Evolutionary conservation across 2,329 filamentous ascomycete genomes (phyloP).

Genomic region (Fusarium siculi): DNA sequence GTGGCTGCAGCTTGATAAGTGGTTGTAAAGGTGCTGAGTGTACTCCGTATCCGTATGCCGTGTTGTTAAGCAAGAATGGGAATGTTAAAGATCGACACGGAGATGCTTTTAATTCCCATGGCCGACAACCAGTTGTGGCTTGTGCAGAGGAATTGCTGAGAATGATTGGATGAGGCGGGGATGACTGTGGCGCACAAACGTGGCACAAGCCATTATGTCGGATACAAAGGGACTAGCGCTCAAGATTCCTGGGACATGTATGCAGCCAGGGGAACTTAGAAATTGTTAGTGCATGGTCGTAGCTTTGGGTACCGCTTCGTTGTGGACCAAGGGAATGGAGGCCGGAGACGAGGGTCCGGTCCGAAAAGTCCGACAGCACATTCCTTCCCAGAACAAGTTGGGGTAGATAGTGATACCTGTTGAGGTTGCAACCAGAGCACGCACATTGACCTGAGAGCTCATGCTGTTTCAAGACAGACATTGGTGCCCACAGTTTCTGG

Average conservation of each 20-base stretch:
- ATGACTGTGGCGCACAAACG: constrained; percentile 11
- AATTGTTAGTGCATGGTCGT: constrained; percentile 36
- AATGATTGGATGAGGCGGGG: not conserved
- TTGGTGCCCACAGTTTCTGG: not conserved
- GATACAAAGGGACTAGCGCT: not conserved
- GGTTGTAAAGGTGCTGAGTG: not conserved
- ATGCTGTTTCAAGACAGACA: not conserved
- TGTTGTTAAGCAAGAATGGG: constrained; percentile 21
- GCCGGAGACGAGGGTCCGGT: constrained; percentile 31
- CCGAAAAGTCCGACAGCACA: not conserved
- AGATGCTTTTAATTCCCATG: constrained; percentile 25
- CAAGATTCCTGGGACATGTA: not conserved
- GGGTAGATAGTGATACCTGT: not conserved
- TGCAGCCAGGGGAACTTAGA: constrained; percentile 8
- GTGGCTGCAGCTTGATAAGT: not conserved
- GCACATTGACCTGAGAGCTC: not conserved
- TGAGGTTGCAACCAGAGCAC: not conserved
- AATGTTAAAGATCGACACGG: constrained; percentile 25
- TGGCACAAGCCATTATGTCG: not conserved
- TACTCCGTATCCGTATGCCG: not conserved
- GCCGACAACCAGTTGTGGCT: constrained; percentile 20
- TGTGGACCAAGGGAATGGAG: constrained; percentile 10
- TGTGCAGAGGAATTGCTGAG: not conserved
- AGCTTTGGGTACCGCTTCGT: constrained; percentile 21
- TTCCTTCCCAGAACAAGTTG: not conserved